Base-by-base conservation (phyloP, 768 basidiomycete species). In the Boletus insuetus region DNA sequence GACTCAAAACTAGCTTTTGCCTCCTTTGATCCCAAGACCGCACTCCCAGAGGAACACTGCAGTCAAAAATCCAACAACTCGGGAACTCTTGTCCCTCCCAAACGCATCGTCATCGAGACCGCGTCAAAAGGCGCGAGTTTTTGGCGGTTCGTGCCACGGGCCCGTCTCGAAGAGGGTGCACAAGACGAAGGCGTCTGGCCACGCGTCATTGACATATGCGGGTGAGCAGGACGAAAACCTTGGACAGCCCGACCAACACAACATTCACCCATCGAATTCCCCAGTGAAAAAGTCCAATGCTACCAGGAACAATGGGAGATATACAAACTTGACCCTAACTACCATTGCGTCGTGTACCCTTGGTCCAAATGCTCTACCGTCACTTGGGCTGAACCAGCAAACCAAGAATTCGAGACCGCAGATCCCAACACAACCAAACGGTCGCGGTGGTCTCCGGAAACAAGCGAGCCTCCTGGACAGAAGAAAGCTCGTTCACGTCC, bases 241-340 rank as follows among this genome's bases (percentile, higher is more conserved):
- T 49, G 47, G 32, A 53, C 38, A 46, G 44, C 46, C 38, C 43
- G 26, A 42, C 19, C 37, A 55, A 45, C 39, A 40, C 46, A 52
- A 9, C 45, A 49, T 53, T 59, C 53, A 61, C 57, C 46, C 1
- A 46, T 58, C 42, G 26, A 61, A 56, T 55, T 52, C 56, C 38
- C 24, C 58, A 86, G 85, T 11, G 72, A 80, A 69, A 65, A 69
- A 1, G 69, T 80, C 49, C 67, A 79, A 54, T 80, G 80, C 64
- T 79, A 81, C 19, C 86, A 87, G 66, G 87, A 91, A 35, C 89
- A 91, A 67, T 92, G 90, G 90, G 90, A 92, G 57, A 84, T 91
- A 29, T 86, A 91, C 73, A 91, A 91, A 65, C 77, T 92, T 9
- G 90, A 92, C 64, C 83, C 86, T 3, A 68, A 70, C n/a, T 91